A percentile compares a stretch with the other conserved stretches of the same genome.
Evolutionary conservation across 768 basidiomycete genomes (phyloP).

Genomic region (Agrocybe praecox): DNA sequence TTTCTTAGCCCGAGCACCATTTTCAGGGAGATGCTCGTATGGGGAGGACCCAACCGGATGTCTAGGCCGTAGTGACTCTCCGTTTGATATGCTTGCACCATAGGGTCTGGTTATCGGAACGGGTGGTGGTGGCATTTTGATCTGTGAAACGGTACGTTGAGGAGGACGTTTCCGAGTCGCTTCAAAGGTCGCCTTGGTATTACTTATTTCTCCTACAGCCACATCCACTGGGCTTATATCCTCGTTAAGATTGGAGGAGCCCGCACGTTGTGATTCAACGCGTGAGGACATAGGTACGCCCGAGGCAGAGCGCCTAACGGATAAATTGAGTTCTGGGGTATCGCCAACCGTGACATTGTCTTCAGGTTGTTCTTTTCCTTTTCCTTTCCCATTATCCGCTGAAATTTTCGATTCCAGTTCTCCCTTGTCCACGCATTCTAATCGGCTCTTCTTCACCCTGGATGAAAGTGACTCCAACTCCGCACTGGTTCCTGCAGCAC

Average conservation of each 20-base stretch:
- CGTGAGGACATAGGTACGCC: neutral
- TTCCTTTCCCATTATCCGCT: conserved; percentile 6
- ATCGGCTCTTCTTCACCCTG: conserved; percentile 7
- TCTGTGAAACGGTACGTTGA: conserved; percentile 15
- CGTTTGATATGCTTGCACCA: neutral
- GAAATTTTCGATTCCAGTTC: neutral
- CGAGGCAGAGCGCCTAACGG: neutral
- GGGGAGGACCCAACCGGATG: neutral
- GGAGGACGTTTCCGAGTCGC: neutral
- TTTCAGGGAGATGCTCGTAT: neutral
- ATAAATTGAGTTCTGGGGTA: neutral
- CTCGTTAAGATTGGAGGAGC: neutral
- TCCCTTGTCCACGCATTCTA: neutral
- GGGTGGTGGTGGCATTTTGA: conserved; percentile 23
- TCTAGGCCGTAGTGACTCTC: neutral
- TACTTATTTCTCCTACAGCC: neutral
- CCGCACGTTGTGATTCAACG: neutral
- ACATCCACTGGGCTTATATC: conserved; percentile 5
- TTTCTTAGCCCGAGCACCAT: neutral
- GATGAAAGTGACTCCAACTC: neutral
- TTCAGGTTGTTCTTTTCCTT: neutral
- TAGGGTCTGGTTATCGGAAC: conserved; percentile 8
- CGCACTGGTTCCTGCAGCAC: neutral
- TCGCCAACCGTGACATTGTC: too few species aligned
- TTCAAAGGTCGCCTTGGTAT: neutral